These are phyloP conservation scores for Plasmopara viticola DNA, from an alignment of 352 stramenopile genomes.

Conservation along the genomic window DNA sequence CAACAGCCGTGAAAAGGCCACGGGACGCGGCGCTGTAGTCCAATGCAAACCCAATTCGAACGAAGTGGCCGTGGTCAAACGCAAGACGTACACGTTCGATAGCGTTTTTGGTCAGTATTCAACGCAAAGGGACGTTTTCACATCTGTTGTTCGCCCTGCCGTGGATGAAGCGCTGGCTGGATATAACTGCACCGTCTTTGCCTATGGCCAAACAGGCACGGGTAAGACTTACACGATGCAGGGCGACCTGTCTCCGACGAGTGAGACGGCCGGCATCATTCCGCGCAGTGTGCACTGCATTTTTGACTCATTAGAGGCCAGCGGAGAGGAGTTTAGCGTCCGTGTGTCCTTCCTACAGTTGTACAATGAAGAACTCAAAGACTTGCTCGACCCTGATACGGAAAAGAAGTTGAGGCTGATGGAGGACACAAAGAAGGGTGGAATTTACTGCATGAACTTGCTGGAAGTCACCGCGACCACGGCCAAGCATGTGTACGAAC, in stretches of 20 bases:
- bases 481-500: slow-evolving; percentile 76
- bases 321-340: slow-evolving; percentile 89
- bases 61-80: slow-evolving; percentile 81
- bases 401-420: slow-evolving; percentile 85
- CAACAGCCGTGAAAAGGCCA: slow-evolving; percentile 83
- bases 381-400: slow-evolving; percentile 80
- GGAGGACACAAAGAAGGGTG: slow-evolving; percentile 82
- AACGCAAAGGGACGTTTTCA: slow-evolving; percentile 97
- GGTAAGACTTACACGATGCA: slow-evolving; percentile 99
- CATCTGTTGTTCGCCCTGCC: slow-evolving; percentile 86
- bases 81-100: slow-evolving; percentile 90
- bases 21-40: slow-evolving; percentile 70
- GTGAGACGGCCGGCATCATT: slow-evolving; percentile 92
- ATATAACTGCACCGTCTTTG: slow-evolving; percentile 96
- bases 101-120: slow-evolving; percentile 93
- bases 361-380: slow-evolving; percentile 98
- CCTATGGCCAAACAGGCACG: slow-evolving; percentile 95
- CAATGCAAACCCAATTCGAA: slow-evolving; percentile 81
- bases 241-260: slow-evolving; percentile 79
- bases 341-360: slow-evolving; percentile 97
- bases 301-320: slow-evolving; percentile 90
- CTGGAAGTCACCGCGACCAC: slow-evolving; percentile 83
- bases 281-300: slow-evolving; percentile 91
- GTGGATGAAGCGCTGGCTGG: slow-evolving; percentile 94
- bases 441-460: slow-evolving; percentile 87